Base-by-base conservation (phyloP, 2,329 filamentous ascomycete genomes). In the Arthrobotrys conoides region DNA sequence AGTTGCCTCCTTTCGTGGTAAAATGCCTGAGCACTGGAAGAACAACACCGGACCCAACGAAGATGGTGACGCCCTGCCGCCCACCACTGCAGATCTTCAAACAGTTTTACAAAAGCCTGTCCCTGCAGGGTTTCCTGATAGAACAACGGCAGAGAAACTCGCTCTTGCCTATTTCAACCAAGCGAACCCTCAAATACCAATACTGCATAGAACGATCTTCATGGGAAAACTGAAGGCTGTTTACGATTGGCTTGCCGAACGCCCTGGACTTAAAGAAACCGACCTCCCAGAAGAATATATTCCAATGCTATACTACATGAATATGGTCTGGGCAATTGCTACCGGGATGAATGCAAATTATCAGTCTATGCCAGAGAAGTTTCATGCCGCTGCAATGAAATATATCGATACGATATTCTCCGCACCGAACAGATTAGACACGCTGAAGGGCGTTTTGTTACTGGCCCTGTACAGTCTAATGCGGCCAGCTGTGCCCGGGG, bases 301-400 rank as follows among this genome's bases (percentile, higher is more conserved):
- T 20, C 69, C 81, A 68, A 94, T 97, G 84, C 87, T 96, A 14
- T 98, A 97, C 85, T 90, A 96, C 86, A 87, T 97, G 80, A 97
- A 97, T 84, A 97, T 98, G 85, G 94, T 98, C 18, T 98, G 97
- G 85, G 95, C 95, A 12, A 97, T 98, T 82, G 95, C 95, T 6
- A 91, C 93, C n/a, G 94, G 94, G 22, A 96, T 97, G 79, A 70
- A 83, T 79, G 76, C 81, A 80, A 61, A 82, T 81, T 75, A 86
- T 80, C 87, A 89, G 86, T 71, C 90, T 80, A 93, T 96, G 83
- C 94, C 95, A 0, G 95, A 98, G 84, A 93, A 97, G 84, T 98
- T 97, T 83, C 94, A 98, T 84, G 94, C 95, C 1, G 96, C 94
- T 68, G 95, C 95, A 12, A 97, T 97, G 82, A 90, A 96, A 18